Evolutionary conservation across 2,329 filamentous ascomycete species (phyloP), one percentile per base, ranked within the genome.

Genomic region (Botrytis squamosa): DNA sequence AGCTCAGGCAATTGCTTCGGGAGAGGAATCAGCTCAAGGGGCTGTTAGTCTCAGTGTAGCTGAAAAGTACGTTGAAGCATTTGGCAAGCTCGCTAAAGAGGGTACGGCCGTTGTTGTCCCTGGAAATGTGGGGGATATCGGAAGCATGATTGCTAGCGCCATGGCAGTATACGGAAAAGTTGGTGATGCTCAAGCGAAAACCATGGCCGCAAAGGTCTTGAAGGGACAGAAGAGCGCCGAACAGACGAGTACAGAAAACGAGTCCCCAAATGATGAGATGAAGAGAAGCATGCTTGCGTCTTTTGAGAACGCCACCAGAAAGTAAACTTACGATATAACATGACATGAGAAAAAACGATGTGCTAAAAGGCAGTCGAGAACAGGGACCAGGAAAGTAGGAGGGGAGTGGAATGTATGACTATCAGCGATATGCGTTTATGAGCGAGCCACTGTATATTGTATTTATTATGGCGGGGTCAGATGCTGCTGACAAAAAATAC

Each of bases 41-140:
- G 96, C 96, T 40, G 88, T 99, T 63, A 95, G 93, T 80, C 84
- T 99, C 75, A 93, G 88, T 22, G 93, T 99, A 14, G 96, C 96
- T 0, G 96, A 99, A 88, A 97, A 98, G 84, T 99, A 99, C 80
- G 96, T 99, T 70, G 95, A 97, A 64, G 96, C 96, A 6, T 99
- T 98, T 81, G 91, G 89, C 78, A 93, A 95, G 81, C 86, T 99
- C 78, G 96, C 96, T 69, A 96, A 95, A 84, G 95, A 99, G 85
- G 94, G 96, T 79, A 99, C 96, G 5, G 93, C 94, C 7, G 92
- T 99, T 42, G 94, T 99, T 33, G 95, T 99, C 22, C 96, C 96
- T 0, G 96, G 96, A 18, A 98, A 99, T 80, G 94, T 99, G 55
- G 96, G 96, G 75, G 96, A 99, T 81, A 95, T 99, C 78, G 92